Evolutionary conservation across 2,329 filamentous ascomycete genomes (phyloP), one percentile per base, ranked within the genome.

Genomic region (Pseudopyrenochaeta lycopersici): DNA sequence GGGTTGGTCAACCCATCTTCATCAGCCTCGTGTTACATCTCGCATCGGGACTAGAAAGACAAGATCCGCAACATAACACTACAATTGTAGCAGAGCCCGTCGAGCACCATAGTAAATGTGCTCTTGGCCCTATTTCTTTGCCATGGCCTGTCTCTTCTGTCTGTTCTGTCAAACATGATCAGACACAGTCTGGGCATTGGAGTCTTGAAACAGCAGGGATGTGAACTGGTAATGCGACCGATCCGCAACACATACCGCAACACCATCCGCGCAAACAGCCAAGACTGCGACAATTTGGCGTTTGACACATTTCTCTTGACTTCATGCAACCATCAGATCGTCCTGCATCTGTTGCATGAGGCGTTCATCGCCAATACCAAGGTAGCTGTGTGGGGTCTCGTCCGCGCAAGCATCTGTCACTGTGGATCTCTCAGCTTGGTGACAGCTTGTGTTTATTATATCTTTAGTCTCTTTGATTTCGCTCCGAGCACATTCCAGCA

Each of bases 291-390:
- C 47, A 32, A 51, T 53, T 51, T 54, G 46, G 48, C 43, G 51
- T 58, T 52, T 55, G 46, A 56, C 44, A 56, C 49, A 46, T 43
- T 42, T 29, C 35, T 49, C 38, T 20, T 18, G 32, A 35, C 29
- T 21, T 45, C 31, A 43, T 20, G 33, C 20, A 23, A 43, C 49
- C 29, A 47, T 27, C 40, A 47, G 46, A 42, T n/a, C 32, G 46
- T 45, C 29, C 46, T 49, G 33, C 15, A 46, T 45, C 29, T 27
- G 63, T 67, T 62, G 55, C 64, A 58, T 51, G 54, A 59, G 63
- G 63, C 59, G 44, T 43, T 48, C 33, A 32, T 17, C 17, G 32
- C 23, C 36, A 47, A 48, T 49, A 46, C 44, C 38, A 46, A 40
- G 49, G 41, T 23, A 44, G 38, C 12, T 14, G 14, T 44, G 31